A percentile compares a stretch with the other conserved stretches of the same genome.
These are phyloP conservation scores for Heterobasidion annosum DNA, from an alignment of 1,284 basidiomycete genomes.

Conservation along the genomic window DNA sequence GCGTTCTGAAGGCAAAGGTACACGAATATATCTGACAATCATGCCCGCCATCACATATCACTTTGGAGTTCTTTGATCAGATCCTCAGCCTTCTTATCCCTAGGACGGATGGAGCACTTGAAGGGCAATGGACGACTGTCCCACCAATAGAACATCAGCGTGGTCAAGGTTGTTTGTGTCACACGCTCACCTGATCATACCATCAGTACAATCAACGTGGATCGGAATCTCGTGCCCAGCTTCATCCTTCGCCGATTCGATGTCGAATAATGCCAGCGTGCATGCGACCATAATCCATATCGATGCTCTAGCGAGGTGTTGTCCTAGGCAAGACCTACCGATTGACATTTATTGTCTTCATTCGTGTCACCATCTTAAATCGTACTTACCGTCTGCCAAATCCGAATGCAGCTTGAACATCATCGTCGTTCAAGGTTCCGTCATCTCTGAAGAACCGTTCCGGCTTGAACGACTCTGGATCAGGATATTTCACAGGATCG, in stretches of 20 bases:
- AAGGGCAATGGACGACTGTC: not conserved
- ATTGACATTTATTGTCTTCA: not conserved
- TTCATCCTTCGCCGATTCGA: slow-evolving; percentile 1
- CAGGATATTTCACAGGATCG: slow-evolving; percentile 16
- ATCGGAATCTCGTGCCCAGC: not conserved
- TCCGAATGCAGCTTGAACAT: slow-evolving; percentile 8
- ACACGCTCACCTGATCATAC: not conserved
- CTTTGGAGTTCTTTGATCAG: not conserved
- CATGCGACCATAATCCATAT: slow-evolving; percentile 7
- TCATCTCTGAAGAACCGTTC: slow-evolving; percentile 16
- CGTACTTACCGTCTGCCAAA: slow-evolving; percentile 2
- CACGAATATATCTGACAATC: too few relatives aligned
- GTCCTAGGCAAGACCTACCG: slow-evolving; percentile 10
- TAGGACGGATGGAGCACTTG: not conserved
- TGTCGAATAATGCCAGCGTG: slow-evolving; percentile 4
- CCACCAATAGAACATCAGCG: too few relatives aligned
- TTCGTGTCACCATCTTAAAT: not conserved
- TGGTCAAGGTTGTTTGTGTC: not conserved
- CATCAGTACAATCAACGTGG: not conserved
- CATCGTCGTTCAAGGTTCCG: slow-evolving; percentile 10
- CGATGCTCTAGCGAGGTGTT: slow-evolving; percentile 10
- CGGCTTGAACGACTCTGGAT: slow-evolving; percentile 18
- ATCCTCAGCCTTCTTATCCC: not conserved
- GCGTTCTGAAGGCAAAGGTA: too few relatives aligned
- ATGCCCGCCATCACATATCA: not conserved